Base-by-base conservation (phyloP, 495 filamentous ascomycete genomes). In the Xylaria castorea region DNA sequence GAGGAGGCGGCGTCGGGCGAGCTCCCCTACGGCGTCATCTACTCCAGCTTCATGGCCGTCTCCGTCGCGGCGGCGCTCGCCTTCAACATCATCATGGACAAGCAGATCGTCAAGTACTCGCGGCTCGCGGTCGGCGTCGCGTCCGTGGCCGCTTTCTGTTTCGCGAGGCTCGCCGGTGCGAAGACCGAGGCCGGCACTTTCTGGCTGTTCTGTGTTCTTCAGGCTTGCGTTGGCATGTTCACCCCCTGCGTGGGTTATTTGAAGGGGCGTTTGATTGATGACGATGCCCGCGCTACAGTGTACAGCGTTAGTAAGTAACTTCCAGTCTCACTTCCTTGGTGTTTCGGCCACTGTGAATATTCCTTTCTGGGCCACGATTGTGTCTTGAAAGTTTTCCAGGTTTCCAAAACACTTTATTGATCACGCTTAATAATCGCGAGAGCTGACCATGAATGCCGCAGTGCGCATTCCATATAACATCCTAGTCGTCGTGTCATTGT, bases 21-120 rank as follows among this genome's bases (percentile, higher is more conserved):
- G 36, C 84, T 88, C 0, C 87, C 88, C 8, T 89, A 87, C 71
- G 87, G 88, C 51, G 78, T 85, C 50, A 89, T 90, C 58, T 90
- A 89, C 69, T 81, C 87, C 6, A 83, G 81, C 70, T 86, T 90
- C 77, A 90, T 90, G 88, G 84, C 84, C 18, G 79, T 83, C 3
- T 86, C 86, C 73, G 85, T 88, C 80, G 80, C 86, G 1, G 85
- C 86, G 27, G 82, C 85, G 32, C 79, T 83, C 14, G 75, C 76
- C 44, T 89, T 82, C 75, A 84, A 76, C 75, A 80, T 80, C 40
- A 72, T 81, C 75, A 80, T 74, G 57, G 76, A 75, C 50, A 81
- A 73, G 40, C 71, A 53, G 5, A 71, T 72, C 3, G 66, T 77
- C 34, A 75, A 69, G 25, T 78, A 81, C 74, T 76, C 76, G 48